Conservation (phyloP, 2,329 filamentous ascomycete species). For the Beauveria scarabaeidicola region DNA sequence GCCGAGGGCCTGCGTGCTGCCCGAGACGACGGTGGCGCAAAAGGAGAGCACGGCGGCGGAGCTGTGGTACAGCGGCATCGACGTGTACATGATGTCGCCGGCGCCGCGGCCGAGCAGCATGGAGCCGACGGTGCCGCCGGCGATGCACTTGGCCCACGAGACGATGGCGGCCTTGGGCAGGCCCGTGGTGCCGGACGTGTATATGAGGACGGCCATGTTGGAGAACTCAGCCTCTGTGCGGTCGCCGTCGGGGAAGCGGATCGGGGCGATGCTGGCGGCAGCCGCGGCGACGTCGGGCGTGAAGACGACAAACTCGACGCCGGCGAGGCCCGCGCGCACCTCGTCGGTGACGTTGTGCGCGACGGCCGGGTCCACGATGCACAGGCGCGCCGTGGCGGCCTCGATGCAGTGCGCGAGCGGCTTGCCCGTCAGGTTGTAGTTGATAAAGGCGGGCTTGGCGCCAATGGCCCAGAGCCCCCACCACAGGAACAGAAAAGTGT, state of each 20-base stretch:
- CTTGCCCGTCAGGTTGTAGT: constrained; percentile 70
- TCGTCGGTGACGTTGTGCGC: constrained; percentile 48
- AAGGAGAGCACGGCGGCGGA: constrained; percentile 67
- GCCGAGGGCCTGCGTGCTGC: constrained; percentile 62
- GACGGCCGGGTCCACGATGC: constrained; percentile 60
- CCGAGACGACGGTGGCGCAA: constrained; percentile 47
- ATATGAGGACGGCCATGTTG: constrained; percentile 67
- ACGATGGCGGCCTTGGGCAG: constrained; percentile 73
- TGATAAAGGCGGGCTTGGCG: constrained; percentile 76
- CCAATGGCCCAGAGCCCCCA: constrained; percentile 77
- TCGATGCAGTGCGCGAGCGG: constrained; percentile 67
- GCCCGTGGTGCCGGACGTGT: constrained; percentile 79
- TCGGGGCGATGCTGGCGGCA: constrained; percentile 40
- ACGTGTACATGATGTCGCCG: constrained; percentile 67
- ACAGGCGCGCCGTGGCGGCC: constrained; percentile 55
- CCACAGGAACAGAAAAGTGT: constrained; percentile 67
- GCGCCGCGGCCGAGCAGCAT: constrained; percentile 49
- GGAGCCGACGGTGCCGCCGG: constrained; percentile 43
- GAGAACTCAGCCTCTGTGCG: constrained; percentile 41
- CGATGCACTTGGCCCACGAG: constrained; percentile 58
- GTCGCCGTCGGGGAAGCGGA: constrained; percentile 49
- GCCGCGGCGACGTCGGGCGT: constrained; percentile 48
- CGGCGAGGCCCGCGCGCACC: constrained; percentile 39
- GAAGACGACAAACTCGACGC: constrained; percentile 53
- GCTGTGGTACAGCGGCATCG: constrained; percentile 85